A percentile compares a stretch with the other conserved stretches of the same genome.
phyloP scores from a whole-genome alignment of 352 stramenopile species.

The Phytophthora cactorum region DNA sequence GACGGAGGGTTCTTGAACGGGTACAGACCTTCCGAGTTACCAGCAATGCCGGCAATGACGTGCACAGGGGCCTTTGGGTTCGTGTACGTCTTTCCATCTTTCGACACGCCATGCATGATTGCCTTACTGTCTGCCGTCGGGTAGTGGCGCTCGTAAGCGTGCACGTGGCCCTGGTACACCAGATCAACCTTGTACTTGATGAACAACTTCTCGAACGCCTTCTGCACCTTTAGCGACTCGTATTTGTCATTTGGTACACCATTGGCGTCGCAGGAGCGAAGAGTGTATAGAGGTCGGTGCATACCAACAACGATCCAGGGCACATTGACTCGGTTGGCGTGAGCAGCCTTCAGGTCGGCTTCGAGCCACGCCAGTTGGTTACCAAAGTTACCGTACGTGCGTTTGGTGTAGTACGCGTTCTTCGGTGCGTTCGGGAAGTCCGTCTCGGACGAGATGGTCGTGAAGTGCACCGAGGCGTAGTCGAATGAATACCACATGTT shows the following conservation, averaged over 20 bases:
- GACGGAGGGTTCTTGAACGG: slow-evolving; percentile 26
- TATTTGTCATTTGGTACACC: slow-evolving; percentile 42
- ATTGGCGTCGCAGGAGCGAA: slow-evolving; percentile 36
- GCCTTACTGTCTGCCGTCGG: slow-evolving; percentile 42
- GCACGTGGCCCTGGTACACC: slow-evolving; percentile 54
- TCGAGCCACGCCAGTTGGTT: slow-evolving; percentile 59
- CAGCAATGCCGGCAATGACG: slow-evolving; percentile 49
- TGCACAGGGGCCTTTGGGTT: slow-evolving; percentile 60
- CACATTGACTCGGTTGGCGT: slow-evolving; percentile 46
- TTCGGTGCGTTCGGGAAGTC: slow-evolving; percentile 44
- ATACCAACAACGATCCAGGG: slow-evolving; percentile 62
- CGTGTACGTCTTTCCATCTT: slow-evolving; percentile 45
- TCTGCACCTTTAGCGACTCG: slow-evolving; percentile 43
- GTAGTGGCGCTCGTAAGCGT: slow-evolving; percentile 59
- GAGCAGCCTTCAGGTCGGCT: slow-evolving; percentile 47
- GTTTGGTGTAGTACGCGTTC: slow-evolving; percentile 43
- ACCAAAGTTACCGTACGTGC: slow-evolving; percentile 42
- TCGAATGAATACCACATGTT: slow-evolving; percentile 65
- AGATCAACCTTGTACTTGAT: slow-evolving; percentile 65
- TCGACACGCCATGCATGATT: slow-evolving; percentile 50
- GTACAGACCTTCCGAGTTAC: slow-evolving; percentile 46
- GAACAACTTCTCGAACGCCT: slow-evolving; percentile 59
- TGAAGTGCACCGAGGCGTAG: slow-evolving; percentile 69
- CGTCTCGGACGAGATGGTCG: slow-evolving; percentile 80
- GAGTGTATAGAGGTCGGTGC: slow-evolving; percentile 62